Evolutionary conservation across 345 rosid species (phyloP).

Genomic region (Populus pruinosa): DNA sequence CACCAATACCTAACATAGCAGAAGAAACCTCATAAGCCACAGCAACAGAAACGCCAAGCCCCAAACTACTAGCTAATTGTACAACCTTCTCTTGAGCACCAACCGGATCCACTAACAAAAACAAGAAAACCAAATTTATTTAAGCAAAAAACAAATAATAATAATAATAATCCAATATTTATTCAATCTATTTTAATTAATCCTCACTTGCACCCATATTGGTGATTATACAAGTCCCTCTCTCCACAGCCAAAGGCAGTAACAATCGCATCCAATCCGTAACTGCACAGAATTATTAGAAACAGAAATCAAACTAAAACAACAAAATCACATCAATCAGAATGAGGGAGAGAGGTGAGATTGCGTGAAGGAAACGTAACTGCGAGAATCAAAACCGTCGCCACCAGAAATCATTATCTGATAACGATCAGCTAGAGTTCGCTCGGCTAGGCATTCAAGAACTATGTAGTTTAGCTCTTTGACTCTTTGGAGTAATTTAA

Average conservation of each 20-base stretch:
- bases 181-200: background rate
- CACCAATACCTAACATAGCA: slow-evolving; percentile 37
- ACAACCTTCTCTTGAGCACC: slow-evolving; percentile 75
- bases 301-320: background rate
- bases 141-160: background rate
- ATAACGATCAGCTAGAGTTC: slow-evolving; percentile 81
- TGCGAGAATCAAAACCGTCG: slow-evolving; percentile 67
- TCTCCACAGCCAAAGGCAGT: slow-evolving; percentile 71
- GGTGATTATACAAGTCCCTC: slow-evolving; percentile 68
- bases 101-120: slow-evolving; percentile 59
- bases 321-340: too few species aligned
- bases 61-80: slow-evolving; percentile 59
- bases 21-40: slow-evolving; percentile 65
- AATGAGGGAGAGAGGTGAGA: background rate
- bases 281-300: slow-evolving; percentile 34
- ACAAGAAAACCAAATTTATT: background rate
- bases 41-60: slow-evolving; percentile 59
- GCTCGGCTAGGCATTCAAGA: slow-evolving; percentile 91
- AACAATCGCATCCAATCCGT: slow-evolving; percentile 81
- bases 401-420: slow-evolving; percentile 58
- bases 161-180: too few species aligned
- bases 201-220: slow-evolving; percentile 93
- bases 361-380: slow-evolving; percentile 25
- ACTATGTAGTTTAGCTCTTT: slow-evolving; percentile 65
- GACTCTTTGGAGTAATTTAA: slow-evolving; percentile 72